Conservation (phyloP, 2,329 filamentous ascomycete genomes). For the Sclerotinia sclerotiorum region DNA sequence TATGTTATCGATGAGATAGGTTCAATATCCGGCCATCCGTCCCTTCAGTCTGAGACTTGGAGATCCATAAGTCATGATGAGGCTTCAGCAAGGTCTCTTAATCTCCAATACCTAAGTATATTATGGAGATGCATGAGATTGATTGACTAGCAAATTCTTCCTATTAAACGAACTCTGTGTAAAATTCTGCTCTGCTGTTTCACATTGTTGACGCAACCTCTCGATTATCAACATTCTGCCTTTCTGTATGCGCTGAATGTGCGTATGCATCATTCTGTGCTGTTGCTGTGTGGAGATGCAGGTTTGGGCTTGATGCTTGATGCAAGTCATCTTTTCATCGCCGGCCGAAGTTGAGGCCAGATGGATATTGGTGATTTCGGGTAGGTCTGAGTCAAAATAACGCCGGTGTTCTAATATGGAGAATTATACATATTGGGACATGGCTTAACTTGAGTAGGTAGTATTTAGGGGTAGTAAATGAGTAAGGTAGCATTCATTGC, state of each 20-base stretch:
- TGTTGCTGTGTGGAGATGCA: slow-evolving; percentile 16
- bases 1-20: slow-evolving; percentile 26
- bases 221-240: slow-evolving; percentile 14
- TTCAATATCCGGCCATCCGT: slow-evolving; percentile 33
- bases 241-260: slow-evolving; percentile 24
- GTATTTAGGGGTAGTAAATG: background rate
- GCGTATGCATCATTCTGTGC: slow-evolving; percentile 21
- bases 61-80: slow-evolving; percentile 15
- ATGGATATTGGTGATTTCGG: slow-evolving; percentile 12
- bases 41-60: slow-evolving; percentile 17
- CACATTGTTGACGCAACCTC: slow-evolving; percentile 18
- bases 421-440: background rate
- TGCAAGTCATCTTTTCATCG: slow-evolving; percentile 24
- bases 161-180: slow-evolving; percentile 5
- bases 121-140: slow-evolving; percentile 20
- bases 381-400: slow-evolving; percentile 2
- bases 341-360: slow-evolving; percentile 19
- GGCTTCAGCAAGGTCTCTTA: slow-evolving; percentile 16
- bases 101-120: slow-evolving; percentile 18
- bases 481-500: background rate
- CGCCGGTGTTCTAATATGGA: slow-evolving; percentile 12
- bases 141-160: background rate
- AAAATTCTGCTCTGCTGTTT: slow-evolving; percentile 17
- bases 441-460: slow-evolving; percentile 17
- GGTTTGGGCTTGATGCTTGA: slow-evolving; percentile 23